phyloP scores from a whole-genome alignment of 164 flowering plant genomes.

The Litsea cubeba region DNA sequence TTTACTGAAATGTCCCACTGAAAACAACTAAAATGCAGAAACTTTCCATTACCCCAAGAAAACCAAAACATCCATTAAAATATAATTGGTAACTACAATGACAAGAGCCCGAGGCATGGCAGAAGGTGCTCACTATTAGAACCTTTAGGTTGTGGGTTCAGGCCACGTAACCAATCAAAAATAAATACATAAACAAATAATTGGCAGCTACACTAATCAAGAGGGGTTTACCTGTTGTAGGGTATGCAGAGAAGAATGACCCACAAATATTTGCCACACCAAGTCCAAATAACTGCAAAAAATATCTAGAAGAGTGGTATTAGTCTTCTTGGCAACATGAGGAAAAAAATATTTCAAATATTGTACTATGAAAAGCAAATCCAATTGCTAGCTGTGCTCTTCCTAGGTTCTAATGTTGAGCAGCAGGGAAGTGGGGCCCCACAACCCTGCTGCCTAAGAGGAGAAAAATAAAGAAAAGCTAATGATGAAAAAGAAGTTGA shows the following conservation, averaged over 20 bases:
- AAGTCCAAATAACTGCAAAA: constrained; percentile 86
- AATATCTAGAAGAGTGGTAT: not conserved
- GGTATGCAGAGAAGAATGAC: constrained; percentile 87
- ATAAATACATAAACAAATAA: not conserved
- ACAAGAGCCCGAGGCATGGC: too few species aligned
- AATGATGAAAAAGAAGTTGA: not conserved
- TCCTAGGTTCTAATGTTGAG: not conserved
- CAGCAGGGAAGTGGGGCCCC: too few species aligned
- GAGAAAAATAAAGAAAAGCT: too few species aligned
- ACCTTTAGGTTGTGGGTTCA: not conserved
- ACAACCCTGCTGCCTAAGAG: too few species aligned
- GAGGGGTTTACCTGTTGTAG: constrained; percentile 68
- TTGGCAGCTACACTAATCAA: not conserved
- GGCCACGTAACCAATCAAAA: not conserved
- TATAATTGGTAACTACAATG: not conserved
- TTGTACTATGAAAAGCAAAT: not conserved
- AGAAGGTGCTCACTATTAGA: constrained; percentile 10
- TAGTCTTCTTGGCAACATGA: not conserved
- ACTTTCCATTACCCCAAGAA: not conserved
- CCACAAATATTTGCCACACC: constrained; percentile 93
- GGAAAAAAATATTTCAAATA: too few species aligned
- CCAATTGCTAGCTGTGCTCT: not conserved
- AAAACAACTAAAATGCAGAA: not conserved
- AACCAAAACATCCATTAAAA: not conserved
- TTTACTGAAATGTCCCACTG: not conserved